Base-by-base conservation (phyloP, 2,329 filamentous ascomycete genomes). In the Fusarium globosum region DNA sequence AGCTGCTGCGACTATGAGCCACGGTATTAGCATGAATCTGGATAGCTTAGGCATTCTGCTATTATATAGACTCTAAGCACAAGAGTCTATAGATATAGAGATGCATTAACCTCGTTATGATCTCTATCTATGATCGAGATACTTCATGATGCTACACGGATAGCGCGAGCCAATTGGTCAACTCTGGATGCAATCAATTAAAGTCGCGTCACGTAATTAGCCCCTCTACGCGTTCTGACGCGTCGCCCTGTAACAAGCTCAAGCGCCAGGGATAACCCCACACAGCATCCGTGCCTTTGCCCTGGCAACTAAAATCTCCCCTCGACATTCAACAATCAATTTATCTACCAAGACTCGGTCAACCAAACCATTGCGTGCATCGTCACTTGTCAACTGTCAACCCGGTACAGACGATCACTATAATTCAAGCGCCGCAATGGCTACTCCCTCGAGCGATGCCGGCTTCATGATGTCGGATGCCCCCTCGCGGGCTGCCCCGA, bases 401-500 rank as follows among this genome's bases (percentile, higher is more conserved):
- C 38, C 42, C 64, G 35, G 28, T 35, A 43, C 16, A 63, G 55
- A 55, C 65, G 65, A 49, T 49, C 56, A 8, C 48, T 53, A 48
- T 14, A 13, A 39, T 21, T 12, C 51, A 53, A 65, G 26, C 57
- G 53, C 68, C 68, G 53, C 49, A 73, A 88, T 88, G 86, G 85
- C 86, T 77, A 81, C 86, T 66, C 85, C 88, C 65, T 69, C 67
- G 41, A 90, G 88, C 83, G 88, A 90, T 72, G 82, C 84, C 79
- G 88, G 87, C 74, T 85, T 86, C 76, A 81, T 85, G 76, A 90
- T 90, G 87, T 90, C 89, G 70, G 88, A 90, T 76, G 86, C 83
- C 65, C 82, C 83, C 56, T 85, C 84, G 49, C 81, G 83, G 71
- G 78, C 82, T 52, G 81, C 81, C 43, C 78, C 80, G 60, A 86